Base-by-base conservation (phyloP, 1,139 yeast genomes). In the Groenewaldozyma sp. region DNA sequence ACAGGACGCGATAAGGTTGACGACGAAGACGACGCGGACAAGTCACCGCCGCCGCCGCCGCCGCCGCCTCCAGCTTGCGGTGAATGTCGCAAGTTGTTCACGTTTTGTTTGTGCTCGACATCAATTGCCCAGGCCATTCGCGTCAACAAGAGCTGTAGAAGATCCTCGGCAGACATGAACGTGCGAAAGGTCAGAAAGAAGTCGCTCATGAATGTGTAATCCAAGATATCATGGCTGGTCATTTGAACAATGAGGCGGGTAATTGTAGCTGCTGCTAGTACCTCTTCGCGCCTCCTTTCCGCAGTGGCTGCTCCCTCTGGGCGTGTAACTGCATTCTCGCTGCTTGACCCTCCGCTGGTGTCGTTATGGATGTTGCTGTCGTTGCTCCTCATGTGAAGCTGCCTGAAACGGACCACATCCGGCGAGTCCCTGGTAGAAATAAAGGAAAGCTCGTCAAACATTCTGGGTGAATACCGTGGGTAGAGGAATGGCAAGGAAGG, bases 141-240 rank as follows among this genome's bases (percentile, higher is more conserved):
- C 27, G 78, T 70, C 28, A 81, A 56, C 32, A 88, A 62, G 34
- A 81, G 61, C 45, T 73, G 71, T 60, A 86, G 64, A 13, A 88
- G 69, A 13, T 74, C 71, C 24, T 66, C 59, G 13, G 81, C 62
- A 27, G 75, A 64, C 35, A 81, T 64, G 56, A 83, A 88, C 45
- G 79, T 70, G 41, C 97, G 70, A 60, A 76, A 88, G 1, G 95
- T 79, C 35, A 88, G 69, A 58, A 91, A 84, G 58, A 91, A 87
- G 60, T 88, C 96, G 39, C 91, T 75, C 39, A 84, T 65, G 36
- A 82, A 68, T 46, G 77, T 75, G 56, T 91, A 88, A 58, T 86
- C 93, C 20, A 87, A 74, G 5, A 79, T 71, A 33, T 75, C 76
- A 6, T 94, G 93, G 6, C 91, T 77, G 1, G 96, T 82, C 40